These are phyloP conservation scores for Cladobotryum protrusum DNA, from an alignment of 2,329 filamentous ascomycete genomes.

Conservation along the genomic window DNA sequence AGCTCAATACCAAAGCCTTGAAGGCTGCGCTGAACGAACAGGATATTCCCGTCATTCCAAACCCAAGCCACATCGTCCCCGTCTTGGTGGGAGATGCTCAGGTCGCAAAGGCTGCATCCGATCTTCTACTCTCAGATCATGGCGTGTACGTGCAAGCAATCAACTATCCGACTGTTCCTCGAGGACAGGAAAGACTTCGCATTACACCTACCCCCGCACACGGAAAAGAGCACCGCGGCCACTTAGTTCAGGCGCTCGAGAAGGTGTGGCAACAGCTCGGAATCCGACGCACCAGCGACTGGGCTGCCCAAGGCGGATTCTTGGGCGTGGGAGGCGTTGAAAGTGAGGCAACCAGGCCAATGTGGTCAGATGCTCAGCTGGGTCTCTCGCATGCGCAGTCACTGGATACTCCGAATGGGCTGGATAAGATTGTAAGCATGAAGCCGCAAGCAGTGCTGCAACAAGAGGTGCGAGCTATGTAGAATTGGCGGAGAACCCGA, in stretches of 20 bases:
- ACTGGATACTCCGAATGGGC: too few relatives aligned
- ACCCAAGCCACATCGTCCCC: slow-evolving; percentile 93
- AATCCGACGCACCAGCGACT: slow-evolving; percentile 89
- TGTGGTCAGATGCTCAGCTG: slow-evolving; percentile 89
- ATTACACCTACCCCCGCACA: slow-evolving; percentile 96
- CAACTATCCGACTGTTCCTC: slow-evolving; percentile 97
- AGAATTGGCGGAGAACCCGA: too few relatives aligned
- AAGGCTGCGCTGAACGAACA: slow-evolving; percentile 73
- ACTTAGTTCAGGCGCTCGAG: slow-evolving; percentile 78
- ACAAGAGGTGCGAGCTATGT: too few relatives aligned
- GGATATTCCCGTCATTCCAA: slow-evolving; percentile 94
- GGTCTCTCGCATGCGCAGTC: slow-evolving; percentile 48
- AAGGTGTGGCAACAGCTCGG: slow-evolving; percentile 81
- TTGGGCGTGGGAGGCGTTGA: slow-evolving; percentile 77
- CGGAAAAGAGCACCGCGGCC: slow-evolving; percentile 73
- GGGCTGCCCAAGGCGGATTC: slow-evolving; percentile 86
- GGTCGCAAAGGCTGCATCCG: slow-evolving; percentile 83
- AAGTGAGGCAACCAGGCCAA: slow-evolving; percentile 54
- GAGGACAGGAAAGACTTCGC: slow-evolving; percentile 90
- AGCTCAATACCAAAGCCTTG: slow-evolving; percentile 90
- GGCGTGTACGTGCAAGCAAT: slow-evolving; percentile 97
- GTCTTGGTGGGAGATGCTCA: slow-evolving; percentile 91
- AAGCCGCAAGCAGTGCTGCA: too few relatives aligned
- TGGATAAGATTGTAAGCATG: too few relatives aligned
- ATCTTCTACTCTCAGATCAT: slow-evolving; percentile 84